Conservation (phyloP, 1,284 basidiomycete genomes). For the Ceratobasidium sp. region DNA sequence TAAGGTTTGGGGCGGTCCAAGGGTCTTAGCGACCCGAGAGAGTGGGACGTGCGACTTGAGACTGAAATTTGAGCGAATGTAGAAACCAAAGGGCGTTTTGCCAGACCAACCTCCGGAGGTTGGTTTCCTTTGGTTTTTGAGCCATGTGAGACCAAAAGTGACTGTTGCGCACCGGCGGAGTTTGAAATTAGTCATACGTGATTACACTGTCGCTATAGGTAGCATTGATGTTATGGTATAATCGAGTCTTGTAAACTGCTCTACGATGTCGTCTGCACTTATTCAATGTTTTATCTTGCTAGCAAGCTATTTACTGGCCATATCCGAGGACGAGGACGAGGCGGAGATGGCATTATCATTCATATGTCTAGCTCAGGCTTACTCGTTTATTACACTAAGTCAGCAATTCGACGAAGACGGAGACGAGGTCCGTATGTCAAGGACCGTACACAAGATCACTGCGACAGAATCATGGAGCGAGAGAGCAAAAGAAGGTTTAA, state of each 20-base stretch:
- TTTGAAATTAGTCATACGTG: not conserved
- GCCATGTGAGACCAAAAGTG: not conserved
- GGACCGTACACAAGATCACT: constrained; percentile 5
- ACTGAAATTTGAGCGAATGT: not conserved
- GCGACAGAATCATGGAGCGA: constrained; percentile 1
- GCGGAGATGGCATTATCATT: constrained; percentile 1
- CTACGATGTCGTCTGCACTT: not conserved
- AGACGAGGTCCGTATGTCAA: constrained; percentile 18
- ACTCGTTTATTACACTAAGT: constrained; percentile 16
- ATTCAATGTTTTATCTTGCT: constrained; percentile 8
- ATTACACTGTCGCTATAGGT: too few species aligned
- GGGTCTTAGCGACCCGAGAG: not conserved
- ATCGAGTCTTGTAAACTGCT: not conserved
- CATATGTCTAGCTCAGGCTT: not conserved
- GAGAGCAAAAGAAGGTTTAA: constrained; percentile 14
- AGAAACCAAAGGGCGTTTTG: not conserved
- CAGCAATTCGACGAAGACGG: not conserved
- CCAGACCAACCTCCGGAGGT: not conserved
- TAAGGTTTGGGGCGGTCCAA: not conserved
- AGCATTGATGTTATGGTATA: too few species aligned
- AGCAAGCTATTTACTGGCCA: not conserved
- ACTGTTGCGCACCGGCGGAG: not conserved
- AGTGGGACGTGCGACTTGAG: not conserved
- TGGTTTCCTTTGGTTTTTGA: not conserved
- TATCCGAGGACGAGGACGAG: constrained; percentile 19